Conservation (phyloP, 805 yeast genomes). For the Wickerhamomyces strasburgensis region DNA sequence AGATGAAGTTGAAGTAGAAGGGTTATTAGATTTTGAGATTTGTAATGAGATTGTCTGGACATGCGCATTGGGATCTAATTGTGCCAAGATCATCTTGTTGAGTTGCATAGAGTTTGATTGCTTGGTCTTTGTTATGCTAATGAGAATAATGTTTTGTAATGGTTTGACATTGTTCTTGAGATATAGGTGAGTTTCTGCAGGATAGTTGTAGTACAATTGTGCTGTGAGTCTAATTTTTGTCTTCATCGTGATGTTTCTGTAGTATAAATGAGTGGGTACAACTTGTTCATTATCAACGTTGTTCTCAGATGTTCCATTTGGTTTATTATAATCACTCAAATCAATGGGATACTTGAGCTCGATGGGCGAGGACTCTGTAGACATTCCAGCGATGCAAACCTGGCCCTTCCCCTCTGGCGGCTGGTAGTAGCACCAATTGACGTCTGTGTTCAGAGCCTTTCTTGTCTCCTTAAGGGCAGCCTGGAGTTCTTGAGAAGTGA, state of each 20-base stretch:
- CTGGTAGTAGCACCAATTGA: too few species aligned
- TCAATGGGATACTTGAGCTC: slow-evolving; percentile 9
- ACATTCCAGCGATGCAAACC: slow-evolving; percentile 18
- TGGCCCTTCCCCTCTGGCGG: slow-evolving; percentile 22
- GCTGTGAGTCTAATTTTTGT: slow-evolving; percentile 32
- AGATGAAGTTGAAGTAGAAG: too few species aligned
- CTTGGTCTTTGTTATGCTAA: too few species aligned
- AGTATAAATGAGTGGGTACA: slow-evolving; percentile 12
- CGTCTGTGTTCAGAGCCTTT: slow-evolving; percentile 12
- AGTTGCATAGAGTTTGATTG: too few species aligned
- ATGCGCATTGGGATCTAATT: too few species aligned
- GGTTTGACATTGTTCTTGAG: slow-evolving; percentile 22
- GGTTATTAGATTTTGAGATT: slow-evolving; percentile 27
- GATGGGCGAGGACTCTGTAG: slow-evolving; percentile 24
- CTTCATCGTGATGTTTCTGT: slow-evolving; percentile 28
- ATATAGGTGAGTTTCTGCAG: slow-evolving; percentile 33
- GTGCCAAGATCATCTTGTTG: too few species aligned
- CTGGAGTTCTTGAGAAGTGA: slow-evolving; percentile 17
- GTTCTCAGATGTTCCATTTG: too few species aligned
- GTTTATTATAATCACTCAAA: too few species aligned
- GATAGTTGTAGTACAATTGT: slow-evolving; percentile 33
- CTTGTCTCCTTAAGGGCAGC: slow-evolving; percentile 17
- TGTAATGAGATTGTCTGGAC: slow-evolving; percentile 30
- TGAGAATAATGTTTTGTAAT: slow-evolving; percentile 24
- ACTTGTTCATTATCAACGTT: too few species aligned